These are phyloP conservation scores for Plectosphaerella cucumerina DNA, from an alignment of 2,329 filamentous ascomycete genomes.

Conservation along the genomic window DNA sequence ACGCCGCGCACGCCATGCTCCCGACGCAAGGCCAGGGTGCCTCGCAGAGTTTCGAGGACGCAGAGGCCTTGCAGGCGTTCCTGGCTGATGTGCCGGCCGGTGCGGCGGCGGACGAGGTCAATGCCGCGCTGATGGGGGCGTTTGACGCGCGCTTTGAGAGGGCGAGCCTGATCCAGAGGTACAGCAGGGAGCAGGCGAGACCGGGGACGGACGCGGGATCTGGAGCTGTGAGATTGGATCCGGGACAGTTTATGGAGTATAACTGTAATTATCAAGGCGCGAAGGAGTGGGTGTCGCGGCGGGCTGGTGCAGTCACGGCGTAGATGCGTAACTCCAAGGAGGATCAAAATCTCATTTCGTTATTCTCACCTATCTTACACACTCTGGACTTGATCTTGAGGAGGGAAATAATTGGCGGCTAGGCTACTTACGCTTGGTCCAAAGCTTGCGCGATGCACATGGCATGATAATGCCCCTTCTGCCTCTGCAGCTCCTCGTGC, in stretches of 20 bases:
- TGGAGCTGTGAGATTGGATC: constrained; percentile 26
- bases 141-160: constrained; percentile 28
- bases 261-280: constrained; percentile 32
- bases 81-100: constrained; percentile 15
- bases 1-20: constrained; percentile 21
- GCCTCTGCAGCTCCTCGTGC: neutral
- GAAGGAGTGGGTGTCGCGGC: constrained; percentile 20
- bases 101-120: constrained; percentile 16
- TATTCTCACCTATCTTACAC: no score
- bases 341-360: no score
- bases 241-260: constrained; percentile 36
- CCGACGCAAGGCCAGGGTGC: constrained; percentile 39
- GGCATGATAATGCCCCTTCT: constrained; percentile 25
- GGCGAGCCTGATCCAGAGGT: constrained; percentile 33
- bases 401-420: no score
- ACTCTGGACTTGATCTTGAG: no score
- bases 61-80: constrained; percentile 28
- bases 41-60: constrained; percentile 36
- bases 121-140: constrained; percentile 14
- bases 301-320: neutral
- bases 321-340: no score
- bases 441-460: constrained; percentile 44
- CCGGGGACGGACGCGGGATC: constrained; percentile 28
- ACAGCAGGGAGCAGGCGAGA: constrained; percentile 35
- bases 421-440: no score